Evolutionary conservation across 768 basidiomycete species (phyloP).

Genomic region (Podaxis mareebaensis): DNA sequence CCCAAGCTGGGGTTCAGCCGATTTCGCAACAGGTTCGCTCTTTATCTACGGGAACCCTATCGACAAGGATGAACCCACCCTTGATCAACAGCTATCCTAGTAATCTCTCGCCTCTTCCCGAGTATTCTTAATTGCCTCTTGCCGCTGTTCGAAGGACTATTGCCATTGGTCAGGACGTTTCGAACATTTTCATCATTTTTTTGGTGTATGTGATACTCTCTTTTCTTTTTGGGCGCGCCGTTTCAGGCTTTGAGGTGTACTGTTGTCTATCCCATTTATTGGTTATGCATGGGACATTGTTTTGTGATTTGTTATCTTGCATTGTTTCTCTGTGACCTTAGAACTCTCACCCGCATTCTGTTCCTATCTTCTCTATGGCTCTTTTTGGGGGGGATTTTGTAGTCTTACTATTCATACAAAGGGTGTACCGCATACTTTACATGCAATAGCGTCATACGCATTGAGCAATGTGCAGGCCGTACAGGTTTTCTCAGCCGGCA

Average conservation of each 20-base stretch:
- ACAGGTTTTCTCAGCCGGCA: conserved; percentile 43
- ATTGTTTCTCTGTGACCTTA: conserved; percentile 11
- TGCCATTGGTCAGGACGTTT: conserved; percentile 25
- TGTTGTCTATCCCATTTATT: conserved; percentile 17
- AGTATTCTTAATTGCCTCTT: conserved; percentile 36
- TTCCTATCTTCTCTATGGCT: conserved; percentile 18
- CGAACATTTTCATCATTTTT: conserved; percentile 21
- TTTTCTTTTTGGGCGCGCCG: conserved; percentile 18
- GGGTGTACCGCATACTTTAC: conserved; percentile 49
- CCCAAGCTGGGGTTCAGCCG: conserved; percentile 9
- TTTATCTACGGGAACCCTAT: conserved; percentile 22
- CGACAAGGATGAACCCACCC: conserved; percentile 24
- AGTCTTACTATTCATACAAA: conserved; percentile 34
- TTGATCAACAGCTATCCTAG: conserved; percentile 25
- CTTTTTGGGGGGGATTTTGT: conserved; percentile 23
- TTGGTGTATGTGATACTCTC: conserved; percentile 23
- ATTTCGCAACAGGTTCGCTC: conserved; percentile 22
- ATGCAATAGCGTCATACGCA: conserved; percentile 38
- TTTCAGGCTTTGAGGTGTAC: conserved; percentile 8
- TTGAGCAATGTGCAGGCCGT: conserved; percentile 62
- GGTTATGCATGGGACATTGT: conserved; percentile 23
- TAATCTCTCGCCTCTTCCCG: conserved; percentile 40
- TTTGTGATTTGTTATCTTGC: conserved; percentile 19
- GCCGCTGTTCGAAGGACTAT: conserved; percentile 20
- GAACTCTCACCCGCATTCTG: conserved; percentile 12